Conservation (phyloP, 2,329 filamentous ascomycete species). For the Colletotrichum limetticola region DNA sequence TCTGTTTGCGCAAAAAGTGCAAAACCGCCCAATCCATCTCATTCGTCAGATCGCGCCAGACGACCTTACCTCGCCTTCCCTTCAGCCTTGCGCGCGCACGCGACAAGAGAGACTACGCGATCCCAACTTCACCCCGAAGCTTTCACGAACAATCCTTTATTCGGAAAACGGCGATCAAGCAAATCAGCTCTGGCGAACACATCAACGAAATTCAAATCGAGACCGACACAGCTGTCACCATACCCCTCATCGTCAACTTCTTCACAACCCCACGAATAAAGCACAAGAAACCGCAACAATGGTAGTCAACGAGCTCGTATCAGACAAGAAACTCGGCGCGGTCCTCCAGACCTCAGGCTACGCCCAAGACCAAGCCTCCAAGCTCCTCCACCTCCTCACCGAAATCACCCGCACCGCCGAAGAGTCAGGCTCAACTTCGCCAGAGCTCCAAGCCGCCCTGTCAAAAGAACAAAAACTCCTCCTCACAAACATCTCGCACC, state of each 20-base stretch:
- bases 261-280: neutral
- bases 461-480: conserved; percentile 84
- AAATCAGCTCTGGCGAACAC: too few relatives aligned
- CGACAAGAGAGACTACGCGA: too few relatives aligned
- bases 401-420: conserved; percentile 51
- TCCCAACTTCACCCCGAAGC: too few relatives aligned
- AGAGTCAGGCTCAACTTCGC: conserved; percentile 45
- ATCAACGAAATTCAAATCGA: too few relatives aligned
- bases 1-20: too few relatives aligned
- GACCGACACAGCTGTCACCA: neutral
- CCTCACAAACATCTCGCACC: conserved; percentile 79
- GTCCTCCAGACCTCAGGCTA: conserved; percentile 79
- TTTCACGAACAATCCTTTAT: too few relatives aligned
- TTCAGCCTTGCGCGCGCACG: too few relatives aligned
- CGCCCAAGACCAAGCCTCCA: conserved; percentile 77
- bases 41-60: too few relatives aligned
- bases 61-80: too few relatives aligned
- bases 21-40: too few relatives aligned
- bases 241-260: neutral
- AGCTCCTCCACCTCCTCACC: conserved; percentile 66
- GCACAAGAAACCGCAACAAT: conserved; percentile 38
- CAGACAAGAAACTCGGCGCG: conserved; percentile 65
- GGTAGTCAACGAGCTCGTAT: conserved; percentile 53
- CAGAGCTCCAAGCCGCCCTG: conserved; percentile 65
- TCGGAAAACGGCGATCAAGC: too few relatives aligned